Percentiles rank a stretch among this genome's conserved stretches.
Conservation (phyloP, 257 asterid genomes). For the Echium plantagineum region DNA sequence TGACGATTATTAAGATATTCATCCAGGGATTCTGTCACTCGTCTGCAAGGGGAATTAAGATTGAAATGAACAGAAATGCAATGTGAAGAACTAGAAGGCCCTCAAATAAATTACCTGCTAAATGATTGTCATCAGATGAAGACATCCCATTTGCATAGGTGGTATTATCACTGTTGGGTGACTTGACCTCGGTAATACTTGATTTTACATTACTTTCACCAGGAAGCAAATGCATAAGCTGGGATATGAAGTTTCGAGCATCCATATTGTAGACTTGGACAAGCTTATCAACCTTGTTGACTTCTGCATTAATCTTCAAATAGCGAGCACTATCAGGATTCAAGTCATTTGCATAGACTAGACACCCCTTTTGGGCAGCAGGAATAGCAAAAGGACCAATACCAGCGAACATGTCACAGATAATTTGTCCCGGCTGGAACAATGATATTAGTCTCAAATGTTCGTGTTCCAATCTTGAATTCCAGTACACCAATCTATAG, state of each 20-base stretch:
- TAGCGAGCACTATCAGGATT: slow-evolving; percentile 76
- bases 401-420: slow-evolving; percentile 94
- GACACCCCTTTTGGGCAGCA: slow-evolving; percentile 92
- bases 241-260: slow-evolving; percentile 57
- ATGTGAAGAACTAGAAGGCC: slow-evolving; percentile 3
- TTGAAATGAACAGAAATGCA: slow-evolving; percentile 13
- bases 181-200: slow-evolving; percentile 13
- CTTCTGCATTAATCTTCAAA: slow-evolving; percentile 72
- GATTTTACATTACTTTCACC: slow-evolving; percentile 29
- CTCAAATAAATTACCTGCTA: slow-evolving; percentile 22
- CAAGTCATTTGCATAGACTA: slow-evolving; percentile 81
- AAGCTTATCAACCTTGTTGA: slow-evolving; percentile 63
- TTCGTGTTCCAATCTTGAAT: slow-evolving; percentile 91
- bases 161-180: slow-evolving; percentile 20
- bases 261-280: slow-evolving; percentile 74
- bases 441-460: slow-evolving; percentile 64
- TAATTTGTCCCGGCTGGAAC: slow-evolving; percentile 55
- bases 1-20: slow-evolving; percentile 15
- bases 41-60: slow-evolving; percentile 30
- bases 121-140: slow-evolving; percentile 23
- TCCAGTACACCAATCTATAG: slow-evolving; percentile 90
- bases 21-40: slow-evolving; percentile 24
- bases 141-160: slow-evolving; percentile 16
- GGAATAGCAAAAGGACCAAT: slow-evolving; percentile 95
- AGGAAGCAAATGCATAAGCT: slow-evolving; percentile 46